These are phyloP conservation scores for Cajanus cajan DNA, from an alignment of 306 rosid genomes.

Conservation along the genomic window DNA sequence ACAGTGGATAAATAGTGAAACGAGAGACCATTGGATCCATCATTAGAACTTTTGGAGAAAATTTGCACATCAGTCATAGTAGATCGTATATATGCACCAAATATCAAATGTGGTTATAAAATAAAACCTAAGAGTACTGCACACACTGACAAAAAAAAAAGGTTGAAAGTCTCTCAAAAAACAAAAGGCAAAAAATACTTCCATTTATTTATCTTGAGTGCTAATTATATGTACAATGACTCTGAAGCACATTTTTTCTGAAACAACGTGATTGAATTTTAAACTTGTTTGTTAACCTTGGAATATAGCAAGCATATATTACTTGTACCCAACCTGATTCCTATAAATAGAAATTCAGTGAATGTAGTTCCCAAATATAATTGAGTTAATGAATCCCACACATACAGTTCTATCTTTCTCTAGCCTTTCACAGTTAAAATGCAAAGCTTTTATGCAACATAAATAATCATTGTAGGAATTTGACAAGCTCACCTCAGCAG, in stretches of 20 bases:
- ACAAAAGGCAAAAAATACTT: conserved; percentile 12
- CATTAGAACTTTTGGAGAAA: conserved; percentile 14
- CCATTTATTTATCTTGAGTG: not conserved
- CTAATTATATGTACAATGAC: conserved; percentile 7
- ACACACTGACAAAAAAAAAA: not conserved
- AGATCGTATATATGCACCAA: not conserved
- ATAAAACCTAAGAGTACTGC: not conserved
- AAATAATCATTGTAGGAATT: conserved; percentile 7
- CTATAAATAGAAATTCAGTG: not conserved
- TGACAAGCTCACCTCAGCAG: conserved; percentile 75
- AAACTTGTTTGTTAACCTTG: not conserved
- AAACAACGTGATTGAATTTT: not conserved
- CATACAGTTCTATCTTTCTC: conserved; percentile 14
- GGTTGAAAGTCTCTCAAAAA: not conserved
- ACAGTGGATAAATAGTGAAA: not conserved
- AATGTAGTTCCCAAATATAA: not conserved
- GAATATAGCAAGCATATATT: not conserved
- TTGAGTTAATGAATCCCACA: conserved; percentile 18
- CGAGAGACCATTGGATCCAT: conserved; percentile 14
- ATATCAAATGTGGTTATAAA: not conserved
- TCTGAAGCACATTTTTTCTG: not conserved
- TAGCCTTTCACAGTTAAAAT: conserved; percentile 17
- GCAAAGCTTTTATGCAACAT: conserved; percentile 19
- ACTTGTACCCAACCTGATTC: not conserved
- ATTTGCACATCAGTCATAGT: conserved; percentile 12